Evolutionary conservation across 192 early-diverging fungal genomes (phyloP).

Genomic region (Mortierella alpina): DNA sequence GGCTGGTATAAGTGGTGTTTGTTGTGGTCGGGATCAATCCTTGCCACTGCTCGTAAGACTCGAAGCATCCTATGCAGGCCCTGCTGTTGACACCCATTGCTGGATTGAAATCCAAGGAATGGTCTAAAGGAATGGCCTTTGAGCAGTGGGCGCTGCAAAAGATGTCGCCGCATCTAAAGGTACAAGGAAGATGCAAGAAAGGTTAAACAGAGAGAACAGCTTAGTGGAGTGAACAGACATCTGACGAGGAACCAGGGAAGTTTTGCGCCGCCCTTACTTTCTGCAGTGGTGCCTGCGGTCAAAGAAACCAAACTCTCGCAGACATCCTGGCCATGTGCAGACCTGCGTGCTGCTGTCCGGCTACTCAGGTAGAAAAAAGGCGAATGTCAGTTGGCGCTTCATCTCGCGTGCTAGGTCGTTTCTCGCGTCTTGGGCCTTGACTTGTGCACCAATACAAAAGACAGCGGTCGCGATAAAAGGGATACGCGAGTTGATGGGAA

Average conservation of each 20-base stretch:
- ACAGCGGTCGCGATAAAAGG: not conserved
- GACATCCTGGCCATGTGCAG: slow-evolving; percentile 50
- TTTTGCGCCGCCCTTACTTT: slow-evolving; percentile 14
- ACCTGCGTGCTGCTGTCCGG: slow-evolving; percentile 42
- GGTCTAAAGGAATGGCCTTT: slow-evolving; percentile 43
- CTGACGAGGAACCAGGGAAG: not conserved
- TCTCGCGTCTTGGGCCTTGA: not conserved
- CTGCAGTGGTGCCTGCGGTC: slow-evolving; percentile 50
- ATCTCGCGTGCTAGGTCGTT: no score
- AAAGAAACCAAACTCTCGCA: slow-evolving; percentile 46
- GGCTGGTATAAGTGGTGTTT: slow-evolving; percentile 3
- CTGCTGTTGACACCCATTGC: slow-evolving; percentile 33
- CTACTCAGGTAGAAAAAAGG: slow-evolving; percentile 7
- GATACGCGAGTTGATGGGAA: not conserved
- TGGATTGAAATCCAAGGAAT: slow-evolving; percentile 45
- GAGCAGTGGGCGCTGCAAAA: slow-evolving; percentile 54
- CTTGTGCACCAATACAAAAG: not conserved
- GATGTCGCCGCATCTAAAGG: slow-evolving; percentile 44
- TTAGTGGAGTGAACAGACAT: not conserved
- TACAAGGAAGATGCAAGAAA: not conserved
- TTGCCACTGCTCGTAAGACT: slow-evolving; percentile 49
- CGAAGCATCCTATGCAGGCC: slow-evolving; percentile 44
- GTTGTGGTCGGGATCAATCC: slow-evolving; percentile 24
- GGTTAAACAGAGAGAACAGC: not conserved
- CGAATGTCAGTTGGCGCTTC: not conserved